Evolutionary conservation across 768 basidiomycete genomes (phyloP).

Genomic region (Stropharia rugosoannulata): DNA sequence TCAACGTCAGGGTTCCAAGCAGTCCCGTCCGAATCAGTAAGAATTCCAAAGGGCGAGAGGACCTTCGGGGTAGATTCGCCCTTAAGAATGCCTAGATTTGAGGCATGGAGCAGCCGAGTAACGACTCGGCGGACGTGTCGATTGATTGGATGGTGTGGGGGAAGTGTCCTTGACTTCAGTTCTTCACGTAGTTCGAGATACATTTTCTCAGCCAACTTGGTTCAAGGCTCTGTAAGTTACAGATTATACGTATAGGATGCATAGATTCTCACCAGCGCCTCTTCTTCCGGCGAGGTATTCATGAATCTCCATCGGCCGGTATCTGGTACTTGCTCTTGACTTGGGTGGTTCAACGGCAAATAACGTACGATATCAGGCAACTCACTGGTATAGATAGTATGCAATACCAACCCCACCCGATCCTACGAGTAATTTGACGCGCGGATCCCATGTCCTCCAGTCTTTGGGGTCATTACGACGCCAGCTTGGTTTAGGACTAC

Average conservation of each 20-base stretch:
- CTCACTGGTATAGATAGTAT: conserved; percentile 30
- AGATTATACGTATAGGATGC: background rate
- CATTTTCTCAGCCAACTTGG: conserved; percentile 40
- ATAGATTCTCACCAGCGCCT: conserved; percentile 46
- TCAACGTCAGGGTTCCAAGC: conserved; percentile 35
- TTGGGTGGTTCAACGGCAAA: conserved; percentile 27
- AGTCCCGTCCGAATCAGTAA: conserved; percentile 21
- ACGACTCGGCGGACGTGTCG: conserved; percentile 71
- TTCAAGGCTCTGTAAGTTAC: background rate
- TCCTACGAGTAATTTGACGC: conserved; percentile 3
- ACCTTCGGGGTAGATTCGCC: conserved; percentile 22
- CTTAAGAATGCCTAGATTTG: conserved; percentile 64
- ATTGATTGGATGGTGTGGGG: conserved; percentile 63
- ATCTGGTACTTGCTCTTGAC: conserved; percentile 82
- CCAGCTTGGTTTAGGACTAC: background rate
- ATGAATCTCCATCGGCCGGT: conserved; percentile 91
- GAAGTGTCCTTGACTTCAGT: conserved; percentile 55
- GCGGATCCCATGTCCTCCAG: conserved; percentile 7
- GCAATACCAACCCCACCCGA: conserved; percentile 2
- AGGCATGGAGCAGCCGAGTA: conserved; percentile 63
- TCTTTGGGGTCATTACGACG: background rate
- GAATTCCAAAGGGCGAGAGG: conserved; percentile 21
- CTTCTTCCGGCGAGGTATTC: conserved; percentile 60
- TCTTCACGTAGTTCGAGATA: conserved; percentile 48
- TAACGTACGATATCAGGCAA: background rate